Percentiles rank a stretch among this genome's conserved stretches.
Conservation (phyloP, 163 green algal species). For the Coccomyxa subellipsoidea region DNA sequence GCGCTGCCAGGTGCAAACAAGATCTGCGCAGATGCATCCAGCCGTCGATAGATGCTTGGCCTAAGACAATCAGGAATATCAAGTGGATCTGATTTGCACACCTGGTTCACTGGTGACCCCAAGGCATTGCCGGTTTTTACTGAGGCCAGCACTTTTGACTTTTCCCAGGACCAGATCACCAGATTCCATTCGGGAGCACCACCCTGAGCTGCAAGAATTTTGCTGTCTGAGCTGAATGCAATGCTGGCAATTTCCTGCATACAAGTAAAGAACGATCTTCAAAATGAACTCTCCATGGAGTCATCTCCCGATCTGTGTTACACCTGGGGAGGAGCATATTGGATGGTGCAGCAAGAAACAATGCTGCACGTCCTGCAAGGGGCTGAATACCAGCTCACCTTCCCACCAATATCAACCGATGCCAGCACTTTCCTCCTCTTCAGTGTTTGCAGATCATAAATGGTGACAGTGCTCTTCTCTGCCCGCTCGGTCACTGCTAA, state of each 20-base stretch:
- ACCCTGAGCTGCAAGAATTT: constrained; percentile 74
- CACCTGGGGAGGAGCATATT: too few species aligned
- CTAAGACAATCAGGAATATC: not conserved
- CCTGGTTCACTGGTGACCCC: constrained; percentile 53
- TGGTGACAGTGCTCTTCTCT: constrained; percentile 56
- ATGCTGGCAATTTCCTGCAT: constrained; percentile 82
- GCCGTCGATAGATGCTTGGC: not conserved
- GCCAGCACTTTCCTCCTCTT: constrained; percentile 82
- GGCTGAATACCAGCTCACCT: constrained; percentile 40
- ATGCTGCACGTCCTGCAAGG: too few species aligned
- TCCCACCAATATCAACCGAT: constrained; percentile 58
- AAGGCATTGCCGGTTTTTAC: constrained; percentile 61
- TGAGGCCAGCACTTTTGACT: constrained; percentile 65
- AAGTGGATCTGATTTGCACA: too few species aligned
- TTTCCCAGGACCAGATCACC: constrained; percentile 87
- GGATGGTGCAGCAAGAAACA: too few species aligned
- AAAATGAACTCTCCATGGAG: too few species aligned
- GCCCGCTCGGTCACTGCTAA: constrained; percentile 77
- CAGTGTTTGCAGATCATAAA: constrained; percentile 84
- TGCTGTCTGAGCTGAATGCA: constrained; percentile 77
- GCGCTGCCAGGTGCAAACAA: constrained; percentile 21
- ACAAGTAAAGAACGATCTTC: not conserved
- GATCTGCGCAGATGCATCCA: constrained; percentile 10
- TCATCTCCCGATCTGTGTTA: too few species aligned
- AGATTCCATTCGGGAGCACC: constrained; percentile 84